Evolutionary conservation across 352 stramenopile genomes (phyloP), one percentile per base, ranked within the genome.

Genomic region (Pythium pyrilobum): DNA sequence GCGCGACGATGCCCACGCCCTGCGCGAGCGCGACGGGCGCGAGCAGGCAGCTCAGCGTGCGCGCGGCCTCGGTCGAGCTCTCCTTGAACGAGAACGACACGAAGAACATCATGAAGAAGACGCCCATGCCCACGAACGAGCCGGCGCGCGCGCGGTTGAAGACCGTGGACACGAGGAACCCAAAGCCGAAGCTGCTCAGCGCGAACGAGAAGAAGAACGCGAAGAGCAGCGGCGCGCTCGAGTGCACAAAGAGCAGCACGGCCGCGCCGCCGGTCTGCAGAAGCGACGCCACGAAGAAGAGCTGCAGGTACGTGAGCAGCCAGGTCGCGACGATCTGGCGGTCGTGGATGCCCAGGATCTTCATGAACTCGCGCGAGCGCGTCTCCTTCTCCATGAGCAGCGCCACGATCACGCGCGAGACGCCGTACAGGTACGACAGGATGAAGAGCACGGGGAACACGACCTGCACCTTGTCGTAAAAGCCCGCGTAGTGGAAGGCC

Each of bases 301-400:
- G 66, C 27, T 64, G 55, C 3, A 91, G 9, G 42, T 96, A 97
- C 9, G 83, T 93, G 31, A 97, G 25, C 5, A 96, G 63, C 81
- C 81, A 92, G 4, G 74, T 67, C 15, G 49, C 16, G 38, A 87
- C 64, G 16, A 89, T 67, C 38, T 70, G 46, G 5, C 21, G n/a
- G 28, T 92, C 77, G 9, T 68, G 52, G 21, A 97, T 69, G 16
- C 94, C 94, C 56, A 98, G 88, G 52, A 98, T 97, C 7, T 85
- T 73, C 71, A 98, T 89, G 5, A 89, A 78, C 54, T 98, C 94
- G 46, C 93, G 82, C 39, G 93, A 87, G 0, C 71, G 72, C 6
- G 75, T 88, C 63, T 98, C 94, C 52, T 98, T 98, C 60, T 98
- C 94, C 42, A 77, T 80, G 6, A 98, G 73, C 40, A 98, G 72